Conservation (phyloP, 495 filamentous ascomycete species). For the Opeltia flavorubescens region DNA sequence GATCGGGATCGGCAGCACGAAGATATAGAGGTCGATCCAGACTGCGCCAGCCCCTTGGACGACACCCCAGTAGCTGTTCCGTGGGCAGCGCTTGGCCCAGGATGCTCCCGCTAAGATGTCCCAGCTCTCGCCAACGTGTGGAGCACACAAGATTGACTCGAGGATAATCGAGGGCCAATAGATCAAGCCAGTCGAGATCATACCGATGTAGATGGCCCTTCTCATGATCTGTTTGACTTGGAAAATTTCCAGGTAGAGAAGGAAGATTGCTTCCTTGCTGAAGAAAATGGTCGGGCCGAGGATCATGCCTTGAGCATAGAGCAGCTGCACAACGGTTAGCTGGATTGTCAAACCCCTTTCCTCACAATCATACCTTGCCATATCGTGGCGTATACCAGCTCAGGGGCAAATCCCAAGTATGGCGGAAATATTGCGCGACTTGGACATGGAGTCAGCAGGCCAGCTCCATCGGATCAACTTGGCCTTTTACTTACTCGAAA, state of each 20-base stretch:
- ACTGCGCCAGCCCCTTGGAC: conserved; percentile 14
- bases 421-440: conserved; percentile 2
- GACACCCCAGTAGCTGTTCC: background rate
- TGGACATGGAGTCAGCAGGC: background rate
- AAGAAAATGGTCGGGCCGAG: conserved; percentile 20
- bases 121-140: background rate
- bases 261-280: conserved; percentile 19
- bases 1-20: conserved; percentile 21
- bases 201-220: conserved; percentile 14
- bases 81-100: background rate
- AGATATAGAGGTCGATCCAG: conserved; percentile 19
- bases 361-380: background rate
- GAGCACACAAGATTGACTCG: background rate
- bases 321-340: background rate
- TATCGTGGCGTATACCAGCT: conserved; percentile 2
- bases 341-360: background rate
- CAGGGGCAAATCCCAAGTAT: conserved; percentile 3
- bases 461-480: background rate
- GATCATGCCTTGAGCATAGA: conserved; percentile 4
- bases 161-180: background rate
- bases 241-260: conserved; percentile 19
- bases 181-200: conserved; percentile 10
- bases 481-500: background rate
- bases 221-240: conserved; percentile 10
- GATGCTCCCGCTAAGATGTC: background rate